phyloP scores from a whole-genome alignment of 768 basidiomycete species.

The Xerocomellus dryophilus region DNA sequence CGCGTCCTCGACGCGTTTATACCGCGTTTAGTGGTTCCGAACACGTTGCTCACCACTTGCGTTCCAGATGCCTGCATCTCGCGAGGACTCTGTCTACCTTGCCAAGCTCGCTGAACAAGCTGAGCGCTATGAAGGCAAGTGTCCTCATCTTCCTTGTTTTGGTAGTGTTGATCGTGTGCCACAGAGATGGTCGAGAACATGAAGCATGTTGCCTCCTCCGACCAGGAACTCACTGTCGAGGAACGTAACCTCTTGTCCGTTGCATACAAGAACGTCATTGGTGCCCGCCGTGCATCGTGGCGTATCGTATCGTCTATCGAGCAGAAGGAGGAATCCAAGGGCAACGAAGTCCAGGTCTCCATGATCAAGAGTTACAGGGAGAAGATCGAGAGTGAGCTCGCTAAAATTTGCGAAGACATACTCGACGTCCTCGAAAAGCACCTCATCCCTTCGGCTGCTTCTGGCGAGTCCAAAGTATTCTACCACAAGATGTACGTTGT shows the following conservation, averaged over 20 bases:
- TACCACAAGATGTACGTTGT: conserved; percentile 94
- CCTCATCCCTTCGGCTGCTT: conserved; percentile 93
- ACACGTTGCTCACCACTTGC: conserved; percentile 15
- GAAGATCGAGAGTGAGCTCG: conserved; percentile 96
- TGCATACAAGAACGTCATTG: conserved; percentile 99
- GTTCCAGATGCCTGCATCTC: conserved; percentile 68
- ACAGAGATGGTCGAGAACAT: conserved; percentile 99
- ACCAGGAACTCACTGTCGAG: conserved; percentile 97
- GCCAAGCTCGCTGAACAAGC: conserved; percentile 99
- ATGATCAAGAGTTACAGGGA: conserved; percentile 99
- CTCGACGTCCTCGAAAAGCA: conserved; percentile 97
- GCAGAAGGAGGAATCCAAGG: conserved; percentile 99
- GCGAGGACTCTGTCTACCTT: conserved; percentile 98
- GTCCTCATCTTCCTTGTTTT: conserved; percentile 13
- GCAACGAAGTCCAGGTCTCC: conserved; percentile 90
- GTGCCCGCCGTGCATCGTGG: conserved; percentile 97
- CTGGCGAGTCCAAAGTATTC: conserved; percentile 98
- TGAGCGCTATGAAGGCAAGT: conserved; percentile 94
- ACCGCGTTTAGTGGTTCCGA: conserved; percentile 18
- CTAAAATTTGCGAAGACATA: conserved; percentile 98
- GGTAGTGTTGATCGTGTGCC: conserved; percentile 10
- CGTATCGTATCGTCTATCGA: conserved; percentile 97
- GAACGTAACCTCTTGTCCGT: conserved; percentile 97
- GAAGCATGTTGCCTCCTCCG: conserved; percentile 96
- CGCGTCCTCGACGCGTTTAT: conserved; percentile 41